These are phyloP conservation scores for Monosporozyma solicola DNA, from an alignment of 805 yeast species.

Conservation along the genomic window DNA sequence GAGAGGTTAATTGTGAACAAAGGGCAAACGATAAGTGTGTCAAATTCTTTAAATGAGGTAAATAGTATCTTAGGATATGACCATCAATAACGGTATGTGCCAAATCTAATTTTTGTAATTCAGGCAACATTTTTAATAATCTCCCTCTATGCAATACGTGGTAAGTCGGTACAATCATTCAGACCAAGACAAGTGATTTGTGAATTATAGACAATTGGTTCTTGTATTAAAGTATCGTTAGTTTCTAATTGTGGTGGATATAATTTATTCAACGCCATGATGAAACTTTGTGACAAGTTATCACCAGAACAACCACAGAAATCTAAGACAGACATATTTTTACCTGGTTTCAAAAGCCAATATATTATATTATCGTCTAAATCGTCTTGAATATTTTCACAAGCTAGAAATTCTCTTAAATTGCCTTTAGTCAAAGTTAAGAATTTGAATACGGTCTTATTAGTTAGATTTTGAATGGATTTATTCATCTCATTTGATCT, in stretches of 20 bases:
- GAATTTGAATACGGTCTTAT: conserved; percentile 57
- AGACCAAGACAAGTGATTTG: conserved; percentile 47
- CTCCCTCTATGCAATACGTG: conserved; percentile 41
- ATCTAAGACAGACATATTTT: conserved; percentile 58
- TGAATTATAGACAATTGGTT: conserved; percentile 25
- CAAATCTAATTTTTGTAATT: conserved; percentile 62
- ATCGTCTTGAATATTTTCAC: conserved; percentile 81
- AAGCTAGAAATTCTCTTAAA: conserved; percentile 68
- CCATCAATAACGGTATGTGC: conserved; percentile 74
- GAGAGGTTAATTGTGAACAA: conserved; percentile 61
- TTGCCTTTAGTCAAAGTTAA: conserved; percentile 51
- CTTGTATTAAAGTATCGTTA: conserved; percentile 1
- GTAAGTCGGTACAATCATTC: conserved; percentile 80
- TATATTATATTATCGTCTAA: conserved; percentile 42
- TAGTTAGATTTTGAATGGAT: conserved; percentile 85
- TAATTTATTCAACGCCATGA: conserved; percentile 24
- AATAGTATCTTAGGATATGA: conserved; percentile 39
- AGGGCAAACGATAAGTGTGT: conserved; percentile 66
- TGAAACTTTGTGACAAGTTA: conserved; percentile 51
- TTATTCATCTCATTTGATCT: conserved; percentile 83
- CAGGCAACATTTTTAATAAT: conserved; percentile 44
- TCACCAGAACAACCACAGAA: conserved; percentile 80
- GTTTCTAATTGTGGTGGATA: conserved; percentile 12
- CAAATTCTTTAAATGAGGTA: conserved; percentile 50
- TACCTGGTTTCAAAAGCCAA: conserved; percentile 24